phyloP scores from a whole-genome alignment of 2,329 filamentous ascomycete genomes.

The Myotisia sp. region DNA sequence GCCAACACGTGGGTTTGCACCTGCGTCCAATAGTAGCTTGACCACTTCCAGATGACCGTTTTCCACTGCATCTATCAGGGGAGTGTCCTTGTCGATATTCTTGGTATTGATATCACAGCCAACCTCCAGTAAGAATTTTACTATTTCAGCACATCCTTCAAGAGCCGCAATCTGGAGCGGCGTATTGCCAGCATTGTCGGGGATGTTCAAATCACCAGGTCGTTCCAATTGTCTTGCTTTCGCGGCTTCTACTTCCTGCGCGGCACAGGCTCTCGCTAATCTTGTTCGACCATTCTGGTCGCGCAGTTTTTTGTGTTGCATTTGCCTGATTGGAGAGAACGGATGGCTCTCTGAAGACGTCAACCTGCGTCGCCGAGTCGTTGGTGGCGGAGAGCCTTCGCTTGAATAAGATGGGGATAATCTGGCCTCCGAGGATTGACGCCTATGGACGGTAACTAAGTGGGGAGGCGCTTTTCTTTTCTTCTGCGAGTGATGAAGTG shows the following conservation, averaged over 20 bases:
- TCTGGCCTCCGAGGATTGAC: constrained; percentile 34
- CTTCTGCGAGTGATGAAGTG: constrained; percentile 15
- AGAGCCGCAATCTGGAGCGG: constrained; percentile 86
- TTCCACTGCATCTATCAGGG: constrained; percentile 87
- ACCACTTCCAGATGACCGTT: constrained; percentile 87
- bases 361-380: constrained; percentile 28
- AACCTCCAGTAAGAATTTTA: constrained; percentile 69
- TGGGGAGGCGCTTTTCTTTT: constrained; percentile 28
- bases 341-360: constrained; percentile 30
- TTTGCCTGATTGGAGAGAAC: constrained; percentile 53
- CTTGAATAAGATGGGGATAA: constrained; percentile 29
- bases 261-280: constrained; percentile 77
- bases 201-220: constrained; percentile 74
- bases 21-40: constrained; percentile 65
- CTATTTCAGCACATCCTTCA: constrained; percentile 73
- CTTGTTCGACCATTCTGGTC: constrained; percentile 87
- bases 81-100: constrained; percentile 72
- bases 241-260: constrained; percentile 65
- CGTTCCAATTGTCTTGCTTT: constrained; percentile 62
- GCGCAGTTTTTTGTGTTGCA: constrained; percentile 66
- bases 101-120: constrained; percentile 74
- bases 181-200: constrained; percentile 92
- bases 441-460: constrained; percentile 26
- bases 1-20: constrained; percentile 78
- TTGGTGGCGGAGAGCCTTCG: constrained; percentile 31